Evolutionary conservation across 2,329 filamentous ascomycete genomes (phyloP).

Genomic region (Claviceps citrina): DNA sequence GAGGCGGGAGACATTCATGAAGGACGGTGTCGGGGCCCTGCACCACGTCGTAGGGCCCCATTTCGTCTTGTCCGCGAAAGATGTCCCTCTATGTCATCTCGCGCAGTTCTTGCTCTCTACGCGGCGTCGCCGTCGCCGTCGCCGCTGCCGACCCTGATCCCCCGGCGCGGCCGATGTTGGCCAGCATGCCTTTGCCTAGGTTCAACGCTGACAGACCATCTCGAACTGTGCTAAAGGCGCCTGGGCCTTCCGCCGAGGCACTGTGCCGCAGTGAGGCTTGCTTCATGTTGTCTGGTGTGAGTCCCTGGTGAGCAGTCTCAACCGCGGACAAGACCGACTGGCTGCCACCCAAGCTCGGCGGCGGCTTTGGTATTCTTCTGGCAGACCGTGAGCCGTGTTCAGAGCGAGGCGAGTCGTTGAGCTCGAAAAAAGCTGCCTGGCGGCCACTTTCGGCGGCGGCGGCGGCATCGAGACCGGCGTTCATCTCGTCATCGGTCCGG

Average conservation of each 20-base stretch:
- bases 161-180: slow-evolving; percentile 17
- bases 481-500: slow-evolving; percentile 84
- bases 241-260: slow-evolving; percentile 28
- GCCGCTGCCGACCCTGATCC: slow-evolving; percentile 10
- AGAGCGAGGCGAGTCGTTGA: slow-evolving; percentile 15
- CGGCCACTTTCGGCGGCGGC: slow-evolving; percentile 33
- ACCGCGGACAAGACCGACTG: slow-evolving; percentile 43
- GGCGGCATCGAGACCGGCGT: slow-evolving; percentile 44
- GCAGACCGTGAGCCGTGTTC: slow-evolving; percentile 11
- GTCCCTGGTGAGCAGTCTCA: slow-evolving; percentile 39
- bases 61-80: slow-evolving; percentile 15
- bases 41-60: slow-evolving; percentile 18
- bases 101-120: slow-evolving; percentile 27
- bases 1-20: slow-evolving; percentile 1
- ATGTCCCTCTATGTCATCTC: slow-evolving; percentile 32
- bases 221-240: slow-evolving; percentile 30
- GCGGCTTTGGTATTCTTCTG: slow-evolving; percentile 22
- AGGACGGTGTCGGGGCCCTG: slow-evolving; percentile 16
- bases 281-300: slow-evolving; percentile 25
- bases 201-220: slow-evolving; percentile 33
- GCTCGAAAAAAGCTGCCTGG: slow-evolving; percentile 20
- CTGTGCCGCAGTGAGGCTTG: slow-evolving; percentile 27
- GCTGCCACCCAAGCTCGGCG: slow-evolving; percentile 23
- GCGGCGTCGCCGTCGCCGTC: slow-evolving; percentile 11
- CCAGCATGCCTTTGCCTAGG: slow-evolving; percentile 31